Percentiles rank a stretch among this genome's conserved stretches.
Evolutionary conservation across 768 basidiomycete species (phyloP).

Genomic region (Russula brevipes): DNA sequence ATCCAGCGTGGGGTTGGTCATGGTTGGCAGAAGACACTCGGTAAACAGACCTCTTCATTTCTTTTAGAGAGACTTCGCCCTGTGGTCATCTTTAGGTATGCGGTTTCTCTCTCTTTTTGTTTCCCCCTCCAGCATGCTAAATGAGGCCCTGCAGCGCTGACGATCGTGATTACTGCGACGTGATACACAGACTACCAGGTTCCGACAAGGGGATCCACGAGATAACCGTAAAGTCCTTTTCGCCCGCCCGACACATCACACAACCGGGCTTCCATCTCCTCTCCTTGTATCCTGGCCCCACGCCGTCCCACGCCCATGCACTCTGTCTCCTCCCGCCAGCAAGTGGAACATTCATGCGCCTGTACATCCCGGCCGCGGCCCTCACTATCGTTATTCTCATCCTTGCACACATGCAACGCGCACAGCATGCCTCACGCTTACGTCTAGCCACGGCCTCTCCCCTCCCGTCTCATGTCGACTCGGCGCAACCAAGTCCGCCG

Average conservation of each 20-base stretch:
- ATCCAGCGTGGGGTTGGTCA: slow-evolving; percentile 73
- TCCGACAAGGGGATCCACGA: slow-evolving; percentile 48
- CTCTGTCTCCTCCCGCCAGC: slow-evolving; percentile 80
- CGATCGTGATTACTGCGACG: slow-evolving; percentile 88
- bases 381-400: slow-evolving; percentile 48
- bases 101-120: neutral
- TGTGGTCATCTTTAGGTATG: slow-evolving; percentile 64
- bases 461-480: slow-evolving; percentile 4
- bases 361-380: slow-evolving; percentile 61
- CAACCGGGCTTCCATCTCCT: slow-evolving; percentile 84
- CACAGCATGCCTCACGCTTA: slow-evolving; percentile 13
- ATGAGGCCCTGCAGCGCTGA: slow-evolving; percentile 53
- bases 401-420: slow-evolving; percentile 38
- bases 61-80: slow-evolving; percentile 66
- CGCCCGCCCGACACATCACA: slow-evolving; percentile 63
- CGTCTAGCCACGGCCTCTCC: slow-evolving; percentile 23
- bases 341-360: slow-evolving; percentile 48
- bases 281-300: slow-evolving; percentile 50
- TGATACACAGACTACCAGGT: slow-evolving; percentile 44
- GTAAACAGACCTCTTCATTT: slow-evolving; percentile 72
- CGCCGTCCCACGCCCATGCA: slow-evolving; percentile 46
- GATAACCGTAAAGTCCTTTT: slow-evolving; percentile 85
- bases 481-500: neutral
- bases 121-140: neutral
- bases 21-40: slow-evolving; percentile 79